Base-by-base conservation (phyloP, 257 asterid species). In the Scutellaria barbata region DNA sequence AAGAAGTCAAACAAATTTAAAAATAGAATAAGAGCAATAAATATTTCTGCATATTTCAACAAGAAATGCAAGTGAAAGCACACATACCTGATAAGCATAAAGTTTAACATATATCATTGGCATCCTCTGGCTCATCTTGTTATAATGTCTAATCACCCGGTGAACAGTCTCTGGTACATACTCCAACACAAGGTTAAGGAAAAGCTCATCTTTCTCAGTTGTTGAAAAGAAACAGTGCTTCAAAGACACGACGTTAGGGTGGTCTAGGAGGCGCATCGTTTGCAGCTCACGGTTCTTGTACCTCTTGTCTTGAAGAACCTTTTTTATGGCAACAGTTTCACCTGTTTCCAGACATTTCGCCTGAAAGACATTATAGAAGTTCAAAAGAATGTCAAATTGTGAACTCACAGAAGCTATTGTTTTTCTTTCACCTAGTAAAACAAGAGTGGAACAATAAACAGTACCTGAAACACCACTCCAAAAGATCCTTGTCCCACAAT, bases 211-310 rank as follows among this genome's bases (percentile, higher is more conserved):
- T 74, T 86, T 89, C 81, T 89, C 96, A 54, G 92, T 89, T 3
- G 96, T 87, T 14, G 96, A 91, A 77, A 81, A 87, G 89, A 89
- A 90, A 72, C 92, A 89, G 73, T 90, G 97, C 76, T 78, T 89
- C 71, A 89, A 72, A 42, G 85, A 82, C 70, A 87, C 91, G n/a
- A 83, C 85, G 72, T 89, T 91, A 8, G 97, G 92, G 81, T 91
- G 97, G 76, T 91, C 96, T 48, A 91, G 86, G 39, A 91, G 83
- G 17, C 95, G 96, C 89, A 90, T 87, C 18, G 90, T 87, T 79
- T 89, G 97, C 67, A 91, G 85, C 81, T 89, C 97, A 55, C 96
- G 83, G 79, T 89, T 91, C 85, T 90, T 89, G 89, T 90, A 90
- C 73, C 92, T 80, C 90, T 85, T 89, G 72, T 90, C 97, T 77